Evolutionary conservation across 2,329 filamentous ascomycete genomes (phyloP), one percentile per base, ranked within the genome.

Genomic region (Claviceps sp.): DNA sequence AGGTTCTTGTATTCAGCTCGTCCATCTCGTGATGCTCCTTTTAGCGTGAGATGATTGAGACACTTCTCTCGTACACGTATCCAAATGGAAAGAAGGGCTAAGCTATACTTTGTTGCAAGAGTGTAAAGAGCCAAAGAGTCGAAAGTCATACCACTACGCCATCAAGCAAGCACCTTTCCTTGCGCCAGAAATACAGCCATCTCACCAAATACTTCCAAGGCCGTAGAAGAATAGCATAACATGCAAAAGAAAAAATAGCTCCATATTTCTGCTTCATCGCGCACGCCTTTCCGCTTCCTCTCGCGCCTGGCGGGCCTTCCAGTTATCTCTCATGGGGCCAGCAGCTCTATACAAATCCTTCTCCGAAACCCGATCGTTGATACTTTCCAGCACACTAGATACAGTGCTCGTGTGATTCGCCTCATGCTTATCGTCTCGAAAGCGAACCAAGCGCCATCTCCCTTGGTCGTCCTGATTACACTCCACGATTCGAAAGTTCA

Each of bases 401-500:
- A 96, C 88, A 0, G 87, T 91, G 17, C 74, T 82, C 54, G 87
- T 84, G 68, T 97, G 90, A 62, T 98, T 98, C 0, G 87, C 89
- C 58, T 95, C 85, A 30, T 75, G 73, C 70, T 98, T 98, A 68
- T 98, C 93, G 62, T 97, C 90, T 50, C 93, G 79, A 68, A 96
- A 91, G 34, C 90, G 82, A 59, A 93, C 84, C 65, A 88, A 87
- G 53, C 89, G 81, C 93, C 93, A 98, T 22, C 83, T 74, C 17
- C 79, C 79, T 53, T 82, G 68, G 1, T 80, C 73, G 62, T 95
- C 89, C 68, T 89, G 81, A 62, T 82, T 89, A 65, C 89, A 96
- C 70, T 98, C 93, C 51, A 97, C 85, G 55, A 98, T 86, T 50
- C 87, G 78, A 56, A 91, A 85, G 62, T 95, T 81, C n/a, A 97